Base-by-base conservation (phyloP, 2,329 filamentous ascomycete genomes). In the Trichophyton simii region DNA sequence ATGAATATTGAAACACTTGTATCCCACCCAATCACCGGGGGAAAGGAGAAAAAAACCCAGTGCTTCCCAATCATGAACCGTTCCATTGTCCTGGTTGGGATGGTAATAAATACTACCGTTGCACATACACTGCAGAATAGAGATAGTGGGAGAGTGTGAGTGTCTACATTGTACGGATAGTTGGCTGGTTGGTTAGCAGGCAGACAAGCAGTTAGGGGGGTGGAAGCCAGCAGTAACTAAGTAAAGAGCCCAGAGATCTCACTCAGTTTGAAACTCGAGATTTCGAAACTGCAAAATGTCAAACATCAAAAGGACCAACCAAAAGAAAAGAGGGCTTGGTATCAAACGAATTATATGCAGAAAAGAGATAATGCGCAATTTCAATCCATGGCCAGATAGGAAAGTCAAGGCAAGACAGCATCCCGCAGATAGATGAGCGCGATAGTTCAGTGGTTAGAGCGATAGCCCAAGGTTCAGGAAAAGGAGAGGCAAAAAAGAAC, bases 41-140 rank as follows among this genome's bases (percentile, higher is more conserved):
- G 4, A 54, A 54, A 54, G 50, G 50, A 54, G 22, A 54, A 54
- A 54, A 54, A 54, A 34, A n/a, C 18, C 2, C 13, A 34, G 50
- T 18, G 28, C 50, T 54, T 54, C 50, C 50, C 50, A 54, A 54
- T 54, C 50, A 54, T 54, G 50, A 54, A 54, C 28, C 13, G n/a
- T 54, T 54, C 50, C 50, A 54, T 54, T 15, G 50, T n/a, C 50
- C 28, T 34, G 50, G 50, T 54, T 31, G 50, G 50, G 50, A 54
- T 54, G 50, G 7, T 54, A 54, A 54, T 54, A 54, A 54, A 54
- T 54, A 22, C 50, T 54, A 54, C 50, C 50, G 50, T 54, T 54
- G 50, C 50, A 54, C 50, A 54, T 31, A 15, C 25, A 54, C 50
- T 7, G 50, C 50, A 54, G 25, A 54, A 15, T 3, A 38, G 34